Evolutionary conservation across 768 basidiomycete species (phyloP).

Genomic region (Podaxis sp.): DNA sequence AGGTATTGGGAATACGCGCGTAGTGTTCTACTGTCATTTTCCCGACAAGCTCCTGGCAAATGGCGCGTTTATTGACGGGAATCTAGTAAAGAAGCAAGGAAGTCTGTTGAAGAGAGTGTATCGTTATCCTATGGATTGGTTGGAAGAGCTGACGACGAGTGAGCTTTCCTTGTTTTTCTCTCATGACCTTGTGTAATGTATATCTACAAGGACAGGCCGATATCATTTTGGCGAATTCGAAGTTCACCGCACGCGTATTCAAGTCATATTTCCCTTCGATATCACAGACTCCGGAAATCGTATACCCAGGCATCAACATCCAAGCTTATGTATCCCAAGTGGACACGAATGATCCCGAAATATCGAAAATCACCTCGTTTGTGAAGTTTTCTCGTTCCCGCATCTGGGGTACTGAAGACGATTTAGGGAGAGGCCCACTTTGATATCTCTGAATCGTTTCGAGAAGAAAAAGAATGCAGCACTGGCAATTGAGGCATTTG

Average conservation of each 20-base stretch:
- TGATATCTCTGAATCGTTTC: constrained; percentile 90
- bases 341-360: constrained; percentile 42
- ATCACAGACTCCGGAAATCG: constrained; percentile 55
- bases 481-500: constrained; percentile 79
- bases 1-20: constrained; percentile 59
- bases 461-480: constrained; percentile 91
- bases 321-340: constrained; percentile 57
- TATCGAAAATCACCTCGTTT: constrained; percentile 54
- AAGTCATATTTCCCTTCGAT: constrained; percentile 71
- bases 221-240: constrained; percentile 86
- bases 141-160: constrained; percentile 91
- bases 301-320: constrained; percentile 94
- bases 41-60: constrained; percentile 89
- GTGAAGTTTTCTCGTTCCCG: constrained; percentile 24
- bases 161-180: constrained; percentile 21
- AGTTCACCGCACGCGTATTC: constrained; percentile 84
- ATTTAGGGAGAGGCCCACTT: constrained; percentile 57
- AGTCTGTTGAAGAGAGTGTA: constrained; percentile 71
- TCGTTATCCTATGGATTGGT: constrained; percentile 82
- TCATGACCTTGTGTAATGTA: constrained; percentile 2
- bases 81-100: constrained; percentile 32
- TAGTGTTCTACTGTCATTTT: constrained; percentile 98
- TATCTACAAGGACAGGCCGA: constrained; percentile 72
- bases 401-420: neutral
- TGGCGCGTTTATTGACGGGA: constrained; percentile 61